These are phyloP conservation scores for Hypoxylon rickii DNA, from an alignment of 495 filamentous ascomycete species.

Conservation along the genomic window DNA sequence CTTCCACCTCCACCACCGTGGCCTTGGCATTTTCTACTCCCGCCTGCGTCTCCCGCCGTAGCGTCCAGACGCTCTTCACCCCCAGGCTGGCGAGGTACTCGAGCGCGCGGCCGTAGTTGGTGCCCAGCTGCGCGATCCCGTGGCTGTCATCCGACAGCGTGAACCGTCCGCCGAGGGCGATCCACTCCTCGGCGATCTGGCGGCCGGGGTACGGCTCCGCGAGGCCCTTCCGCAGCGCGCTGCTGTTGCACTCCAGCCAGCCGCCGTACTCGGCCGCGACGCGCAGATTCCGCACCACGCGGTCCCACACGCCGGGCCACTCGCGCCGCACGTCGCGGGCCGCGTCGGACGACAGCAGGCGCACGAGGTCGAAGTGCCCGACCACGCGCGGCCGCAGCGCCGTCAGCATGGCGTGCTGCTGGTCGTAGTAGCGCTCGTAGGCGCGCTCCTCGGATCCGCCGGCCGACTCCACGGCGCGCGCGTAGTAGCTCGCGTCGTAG, in stretches of 20 bases:
- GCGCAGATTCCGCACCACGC: slow-evolving; percentile 72
- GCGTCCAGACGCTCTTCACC: slow-evolving; percentile 53
- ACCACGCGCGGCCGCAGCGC: slow-evolving; percentile 77
- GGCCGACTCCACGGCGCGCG: slow-evolving; percentile 48
- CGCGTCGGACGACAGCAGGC: slow-evolving; percentile 73
- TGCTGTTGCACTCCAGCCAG: slow-evolving; percentile 85
- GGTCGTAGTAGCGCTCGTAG: slow-evolving; percentile 84
- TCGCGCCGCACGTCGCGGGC: slow-evolving; percentile 55
- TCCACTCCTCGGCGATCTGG: slow-evolving; percentile 70
- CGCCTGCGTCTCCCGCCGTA: slow-evolving; percentile 40
- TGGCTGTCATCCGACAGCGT: slow-evolving; percentile 93
- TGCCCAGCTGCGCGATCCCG: slow-evolving; percentile 75
- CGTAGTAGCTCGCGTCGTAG: slow-evolving; percentile 72
- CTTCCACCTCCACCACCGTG: slow-evolving; percentile 36
- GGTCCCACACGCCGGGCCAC: slow-evolving; percentile 68
- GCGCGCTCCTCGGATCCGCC: slow-evolving; percentile 66
- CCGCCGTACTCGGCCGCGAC: slow-evolving; percentile 74
- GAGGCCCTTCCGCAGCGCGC: slow-evolving; percentile 86
- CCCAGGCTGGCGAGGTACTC: slow-evolving; percentile 58
- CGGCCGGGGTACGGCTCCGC: slow-evolving; percentile 83
- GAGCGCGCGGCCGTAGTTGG: slow-evolving; percentile 55
- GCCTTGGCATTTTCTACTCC: slow-evolving; percentile 26
- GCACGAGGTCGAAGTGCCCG: slow-evolving; percentile 91
- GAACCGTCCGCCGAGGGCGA: slow-evolving; percentile 71
- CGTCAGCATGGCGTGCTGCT: slow-evolving; percentile 78